Base-by-base conservation (phyloP, 768 basidiomycete genomes). In the Nidularia pulvinata region DNA sequence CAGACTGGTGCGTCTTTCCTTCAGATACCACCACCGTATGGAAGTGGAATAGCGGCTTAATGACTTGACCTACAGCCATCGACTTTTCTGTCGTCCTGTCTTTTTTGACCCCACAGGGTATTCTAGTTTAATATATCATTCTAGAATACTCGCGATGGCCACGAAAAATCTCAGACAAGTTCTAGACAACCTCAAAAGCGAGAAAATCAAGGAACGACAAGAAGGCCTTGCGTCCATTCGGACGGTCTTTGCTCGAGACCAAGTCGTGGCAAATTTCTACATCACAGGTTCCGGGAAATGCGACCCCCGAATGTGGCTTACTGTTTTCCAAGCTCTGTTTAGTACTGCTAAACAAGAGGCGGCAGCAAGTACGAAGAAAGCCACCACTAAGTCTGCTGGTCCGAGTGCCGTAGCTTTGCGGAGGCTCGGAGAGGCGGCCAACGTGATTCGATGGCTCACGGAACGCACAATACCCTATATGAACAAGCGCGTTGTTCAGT, bases 301-400 rank as follows among this genome's bases (percentile, higher is more conserved):
- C 45, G 62, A 74, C 25, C 69, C 73, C 19, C 60, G 64, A 36
- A 51, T 58, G 46, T 95, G 91, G 90, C 69, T 86, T 22, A 70
- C 76, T 6, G 72, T 94, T 6, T 92, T 87, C 61, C 83, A 91
- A 59, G 83, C 83, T 13, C 70, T 97, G 6, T 95, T 94, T 63
- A 71, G 73, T 7, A 72, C 81, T 2, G 85, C 95, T 46, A 61
- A 71, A 19, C 74, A 67, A 51, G 95, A 97, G 72, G 86, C 80
- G 64, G 69, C 57, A 13, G 75, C 75, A 7, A 73, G 69, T 65
- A 72, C 65, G 33, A 75, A 76, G 54, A 75, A 72, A 19, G 61
- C 73, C 32, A 71, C 75, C 54, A 76, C 70, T 32, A n/a, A 74
- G 55, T 68, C 73, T 39, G 56, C 70, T 5, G 68, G 71, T n/a